A percentile compares a stretch with the other conserved stretches of the same genome.
Evolutionary conservation across 495 filamentous ascomycete genomes (phyloP).

Genomic region (Aspergillus bertholletiae): DNA sequence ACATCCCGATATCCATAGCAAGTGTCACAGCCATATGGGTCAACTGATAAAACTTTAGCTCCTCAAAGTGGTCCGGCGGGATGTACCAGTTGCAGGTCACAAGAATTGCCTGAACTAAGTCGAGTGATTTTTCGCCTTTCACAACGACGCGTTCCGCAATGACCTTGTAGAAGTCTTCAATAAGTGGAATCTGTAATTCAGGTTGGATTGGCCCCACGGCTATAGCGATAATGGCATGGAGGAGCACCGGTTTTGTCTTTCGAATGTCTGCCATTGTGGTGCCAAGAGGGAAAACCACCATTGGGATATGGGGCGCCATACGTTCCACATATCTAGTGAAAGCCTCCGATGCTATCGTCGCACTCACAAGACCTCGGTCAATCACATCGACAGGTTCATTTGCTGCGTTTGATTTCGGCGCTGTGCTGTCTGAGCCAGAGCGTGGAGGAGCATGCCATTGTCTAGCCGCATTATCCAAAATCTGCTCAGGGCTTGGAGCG

Average conservation of each 20-base stretch:
- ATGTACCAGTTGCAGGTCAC: slow-evolving; percentile 76
- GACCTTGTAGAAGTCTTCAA: slow-evolving; percentile 65
- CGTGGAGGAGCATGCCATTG: slow-evolving; percentile 3
- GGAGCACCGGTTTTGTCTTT: slow-evolving; percentile 70
- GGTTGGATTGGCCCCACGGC: slow-evolving; percentile 62
- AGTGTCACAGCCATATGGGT: slow-evolving; percentile 80
- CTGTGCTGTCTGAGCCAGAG: not conserved
- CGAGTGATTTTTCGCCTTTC: slow-evolving; percentile 77
- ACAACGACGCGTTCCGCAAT: slow-evolving; percentile 73
- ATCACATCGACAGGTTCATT: slow-evolving; percentile 61
- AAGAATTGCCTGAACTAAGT: slow-evolving; percentile 78
- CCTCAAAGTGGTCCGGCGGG: slow-evolving; percentile 77
- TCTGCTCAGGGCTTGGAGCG: slow-evolving; percentile 21
- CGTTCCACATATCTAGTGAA: slow-evolving; percentile 67
- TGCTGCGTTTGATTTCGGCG: slow-evolving; percentile 11
- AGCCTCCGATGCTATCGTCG: slow-evolving; percentile 56
- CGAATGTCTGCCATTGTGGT: slow-evolving; percentile 67
- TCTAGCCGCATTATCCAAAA: slow-evolving; percentile 7
- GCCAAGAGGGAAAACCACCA: slow-evolving; percentile 67
- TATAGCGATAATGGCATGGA: slow-evolving; percentile 71
- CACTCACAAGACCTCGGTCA: slow-evolving; percentile 63
- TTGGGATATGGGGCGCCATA: slow-evolving; percentile 71
- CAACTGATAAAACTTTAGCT: slow-evolving; percentile 88
- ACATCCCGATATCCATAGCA: slow-evolving; percentile 84
- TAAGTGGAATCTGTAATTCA: slow-evolving; percentile 54